Evolutionary conservation across 2,329 filamentous ascomycete genomes (phyloP).

Genomic region (Alternaria ethzedia): DNA sequence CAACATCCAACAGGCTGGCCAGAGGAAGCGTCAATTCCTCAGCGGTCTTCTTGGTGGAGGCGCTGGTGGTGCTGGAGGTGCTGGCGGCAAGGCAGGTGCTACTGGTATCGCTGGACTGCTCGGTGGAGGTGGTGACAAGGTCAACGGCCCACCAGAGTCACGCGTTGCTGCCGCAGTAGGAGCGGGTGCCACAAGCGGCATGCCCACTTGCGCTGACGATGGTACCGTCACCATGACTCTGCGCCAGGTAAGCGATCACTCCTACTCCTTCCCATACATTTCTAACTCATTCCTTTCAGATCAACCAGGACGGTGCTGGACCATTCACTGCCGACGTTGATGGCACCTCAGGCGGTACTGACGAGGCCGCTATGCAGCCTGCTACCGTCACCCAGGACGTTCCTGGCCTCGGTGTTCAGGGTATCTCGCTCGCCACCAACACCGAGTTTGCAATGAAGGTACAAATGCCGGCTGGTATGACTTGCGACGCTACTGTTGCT

Average conservation of each 20-base stretch:
- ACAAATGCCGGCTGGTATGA: conserved; percentile 72
- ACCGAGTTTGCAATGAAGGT: conserved; percentile 70
- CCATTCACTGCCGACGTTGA: conserved; percentile 68
- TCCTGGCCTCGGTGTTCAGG: conserved; percentile 63
- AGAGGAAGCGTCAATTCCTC: conserved; percentile 42
- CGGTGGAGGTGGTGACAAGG: conserved; percentile 56
- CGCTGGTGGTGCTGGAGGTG: conserved; percentile 27
- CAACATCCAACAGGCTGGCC: conserved; percentile 28
- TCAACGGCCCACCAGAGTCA: conserved; percentile 57
- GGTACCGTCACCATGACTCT: conserved; percentile 69
- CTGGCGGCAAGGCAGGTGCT: conserved; percentile 29
- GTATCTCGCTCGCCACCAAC: conserved; percentile 63
- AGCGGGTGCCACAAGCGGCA: conserved; percentile 58
- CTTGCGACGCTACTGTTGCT: conserved; percentile 66
- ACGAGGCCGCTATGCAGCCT: conserved; percentile 64
- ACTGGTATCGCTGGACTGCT: conserved; percentile 41
- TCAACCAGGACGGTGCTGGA: conserved; percentile 75
- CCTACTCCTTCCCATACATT: neutral
- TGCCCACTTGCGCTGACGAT: conserved; percentile 67
- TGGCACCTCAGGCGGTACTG: conserved; percentile 67
- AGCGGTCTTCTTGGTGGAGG: conserved; percentile 44
- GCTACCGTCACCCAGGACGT: conserved; percentile 67
- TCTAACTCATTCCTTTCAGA: conserved; percentile 17
- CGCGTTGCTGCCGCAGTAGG: conserved; percentile 63
- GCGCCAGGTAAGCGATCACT: conserved; percentile 56